Base-by-base conservation (phyloP, 257 asterid genomes). In the Jasminum sambac region DNA sequence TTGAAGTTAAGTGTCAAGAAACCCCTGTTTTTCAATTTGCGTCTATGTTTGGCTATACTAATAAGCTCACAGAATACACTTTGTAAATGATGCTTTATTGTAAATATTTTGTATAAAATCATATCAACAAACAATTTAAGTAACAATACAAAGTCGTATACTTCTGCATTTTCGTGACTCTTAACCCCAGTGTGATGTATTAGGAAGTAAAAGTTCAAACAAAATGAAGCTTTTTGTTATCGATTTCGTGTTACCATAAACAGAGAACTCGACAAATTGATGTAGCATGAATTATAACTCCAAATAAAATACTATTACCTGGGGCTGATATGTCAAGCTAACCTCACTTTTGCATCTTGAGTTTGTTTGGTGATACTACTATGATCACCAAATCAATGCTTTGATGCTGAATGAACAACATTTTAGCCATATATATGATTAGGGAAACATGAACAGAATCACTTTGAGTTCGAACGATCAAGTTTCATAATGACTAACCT, bases 211-310 rank as follows among this genome's bases (percentile, higher is more conserved):
- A 52, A 52, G 6, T 10, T 26, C 30, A 21, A 17, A 48, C 58
- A n/a, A 41, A 21, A 48, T 69, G 40, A 43, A 65, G 65, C 67
- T 69, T 23, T 40, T 59, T 44, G 62, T 40, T 41, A 36, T 30
- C 13, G 10, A n/a, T 17, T 63, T 34, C 6, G 30, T 63, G 43
- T 59, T 14, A 50, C 46, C 10, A 7, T 39, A 42, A 67, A n/a
- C 17, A 30, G 34, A 9, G 12, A 57, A 74, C 24, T 61, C 40
- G 68, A 6, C 37, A 36, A 77, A 66, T 55, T 11, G 34, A 77
- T 91, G 87, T 91, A 65, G 89, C 91, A 64, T 84, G 98, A 76
- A 77, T 81, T 58, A 88, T 88, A 88, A 88, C 91, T 79, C 86
- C 90, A 74, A 66, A 78, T 79, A 86, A 84, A 82, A 81, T 44